Conservation (phyloP, 2,329 filamentous ascomycete species). For the Xylaria sp. region DNA sequence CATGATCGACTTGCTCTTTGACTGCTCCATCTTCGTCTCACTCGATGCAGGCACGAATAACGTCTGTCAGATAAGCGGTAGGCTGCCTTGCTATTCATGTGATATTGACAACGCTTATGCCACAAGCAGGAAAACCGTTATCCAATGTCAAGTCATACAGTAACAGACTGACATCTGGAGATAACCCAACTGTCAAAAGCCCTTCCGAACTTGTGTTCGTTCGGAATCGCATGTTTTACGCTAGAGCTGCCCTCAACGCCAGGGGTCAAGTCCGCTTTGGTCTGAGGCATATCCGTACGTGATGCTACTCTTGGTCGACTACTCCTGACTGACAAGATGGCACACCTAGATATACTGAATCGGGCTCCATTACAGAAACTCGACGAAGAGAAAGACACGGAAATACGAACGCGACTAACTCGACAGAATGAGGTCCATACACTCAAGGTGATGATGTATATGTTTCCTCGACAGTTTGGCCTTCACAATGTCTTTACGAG, state of each 20-base stretch:
- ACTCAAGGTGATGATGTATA: constrained; percentile 76
- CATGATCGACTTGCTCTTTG: constrained; percentile 70
- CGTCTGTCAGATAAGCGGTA: constrained; percentile 75
- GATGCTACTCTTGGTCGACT: not conserved
- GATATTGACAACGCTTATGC: constrained; percentile 12
- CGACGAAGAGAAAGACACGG: constrained; percentile 7
- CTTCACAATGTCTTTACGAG: constrained; percentile 91
- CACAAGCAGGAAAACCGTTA: constrained; percentile 43
- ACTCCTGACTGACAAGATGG: constrained; percentile 8
- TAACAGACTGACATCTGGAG: constrained; percentile 2
- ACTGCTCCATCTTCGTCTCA: constrained; percentile 69
- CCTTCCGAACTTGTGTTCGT: constrained; percentile 66
- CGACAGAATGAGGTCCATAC: constrained; percentile 47
- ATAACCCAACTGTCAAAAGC: constrained; percentile 21
- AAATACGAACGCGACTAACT: constrained; percentile 4
- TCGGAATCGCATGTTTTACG: constrained; percentile 81
- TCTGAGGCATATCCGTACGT: constrained; percentile 73
- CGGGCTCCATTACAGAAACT: constrained; percentile 46
- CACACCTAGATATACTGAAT: constrained; percentile 69
- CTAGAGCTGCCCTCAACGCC: constrained; percentile 64
- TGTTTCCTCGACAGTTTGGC: constrained; percentile 86
- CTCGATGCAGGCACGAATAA: constrained; percentile 58
- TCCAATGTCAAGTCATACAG: constrained; percentile 38
- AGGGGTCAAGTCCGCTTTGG: constrained; percentile 66
- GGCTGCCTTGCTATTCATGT: constrained; percentile 23